Evolutionary conservation across 768 basidiomycete genomes (phyloP).

Genomic region (Hortiboletus campestris): DNA sequence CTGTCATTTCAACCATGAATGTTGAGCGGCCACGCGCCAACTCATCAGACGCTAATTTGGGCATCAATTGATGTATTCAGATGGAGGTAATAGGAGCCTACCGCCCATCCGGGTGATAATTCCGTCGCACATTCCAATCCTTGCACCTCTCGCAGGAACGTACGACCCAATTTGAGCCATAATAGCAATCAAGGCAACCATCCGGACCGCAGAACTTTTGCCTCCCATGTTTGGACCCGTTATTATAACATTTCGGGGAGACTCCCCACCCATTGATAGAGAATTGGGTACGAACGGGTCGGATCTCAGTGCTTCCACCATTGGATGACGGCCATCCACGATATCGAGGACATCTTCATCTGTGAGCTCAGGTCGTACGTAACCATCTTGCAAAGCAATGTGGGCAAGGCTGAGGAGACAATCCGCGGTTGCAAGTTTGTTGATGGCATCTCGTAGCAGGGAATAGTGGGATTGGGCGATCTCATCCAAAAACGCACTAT

Average conservation of each 20-base stretch:
- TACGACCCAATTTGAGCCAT: constrained; percentile 91
- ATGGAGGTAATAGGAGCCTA: constrained; percentile 30
- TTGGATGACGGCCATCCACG: constrained; percentile 85
- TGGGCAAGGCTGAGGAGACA: constrained; percentile 83
- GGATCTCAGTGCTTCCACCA: constrained; percentile 75
- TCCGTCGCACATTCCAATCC: constrained; percentile 76
- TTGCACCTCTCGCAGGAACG: constrained; percentile 78
- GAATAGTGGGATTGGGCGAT: constrained; percentile 69
- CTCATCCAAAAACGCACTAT: constrained; percentile 63
- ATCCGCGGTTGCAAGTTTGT: constrained; percentile 81
- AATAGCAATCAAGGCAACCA: constrained; percentile 72
- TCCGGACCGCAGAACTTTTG: constrained; percentile 82
- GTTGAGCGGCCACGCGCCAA: constrained; percentile 84
- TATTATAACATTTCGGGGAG: constrained; percentile 62
- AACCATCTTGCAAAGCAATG: constrained; percentile 73
- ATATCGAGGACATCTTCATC: constrained; percentile 70
- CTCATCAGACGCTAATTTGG: constrained; percentile 74
- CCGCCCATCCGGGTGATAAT: constrained; percentile 91
- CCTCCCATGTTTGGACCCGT: constrained; percentile 88
- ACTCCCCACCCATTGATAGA: constrained; percentile 56
- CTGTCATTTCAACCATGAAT: constrained; percentile 96
- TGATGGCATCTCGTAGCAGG: constrained; percentile 68
- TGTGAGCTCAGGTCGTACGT: constrained; percentile 74
- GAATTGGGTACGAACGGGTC: constrained; percentile 89
- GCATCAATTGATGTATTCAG: not conserved